Base-by-base conservation (phyloP, 2,329 filamentous ascomycete species). In the Colletotrichum nymphaeae region DNA sequence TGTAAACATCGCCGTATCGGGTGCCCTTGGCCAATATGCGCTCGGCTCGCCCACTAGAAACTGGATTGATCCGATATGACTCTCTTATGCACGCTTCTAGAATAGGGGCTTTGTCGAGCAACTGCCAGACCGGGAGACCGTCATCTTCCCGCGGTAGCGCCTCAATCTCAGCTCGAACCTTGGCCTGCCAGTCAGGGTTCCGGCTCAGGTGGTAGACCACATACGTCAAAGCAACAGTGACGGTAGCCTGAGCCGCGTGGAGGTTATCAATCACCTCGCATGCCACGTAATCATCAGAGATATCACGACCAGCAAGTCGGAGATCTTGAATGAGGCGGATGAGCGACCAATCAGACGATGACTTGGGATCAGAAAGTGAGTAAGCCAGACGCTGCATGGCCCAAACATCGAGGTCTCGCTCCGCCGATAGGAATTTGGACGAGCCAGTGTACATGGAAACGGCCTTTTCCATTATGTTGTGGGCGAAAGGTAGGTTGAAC, bases 61-160 rank as follows among this genome's bases (percentile, higher is more conserved):
- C 12, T 19, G 58, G 58, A 16, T 62, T 62, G n/a, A 62, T 35
- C 14, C 58, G 58, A n/a, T 62, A 62, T 14, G 32, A 62, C 58
- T 62, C 35, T 35, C 37, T 62, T 12, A 62, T 14, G 35, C 35
- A 62, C 3, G 58, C 58, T 22, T 62, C 58, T n/a, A 62, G 35
- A 35, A 62, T 35, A 22, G 58, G 58, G 24, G 58, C n/a, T 19
- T 24, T 16, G n/a, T 62, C 22, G 58, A 62, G 42, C 4, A 5
- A 6, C 19, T 19, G 32, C 19, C 37, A 62, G 9, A 35, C 37
- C 6, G 58, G 58, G 58, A 62, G 22, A 3, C 58, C 58, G 22
- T 62, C 24, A 12, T 46, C 58, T 7, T 28, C 35, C 5, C 5
- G 7, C 32, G 58, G 35, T n/a, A 62, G 19, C 19, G 35, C 35